Base-by-base conservation (phyloP, 805 yeast genomes). In the Torulaspora microellipsoides region DNA sequence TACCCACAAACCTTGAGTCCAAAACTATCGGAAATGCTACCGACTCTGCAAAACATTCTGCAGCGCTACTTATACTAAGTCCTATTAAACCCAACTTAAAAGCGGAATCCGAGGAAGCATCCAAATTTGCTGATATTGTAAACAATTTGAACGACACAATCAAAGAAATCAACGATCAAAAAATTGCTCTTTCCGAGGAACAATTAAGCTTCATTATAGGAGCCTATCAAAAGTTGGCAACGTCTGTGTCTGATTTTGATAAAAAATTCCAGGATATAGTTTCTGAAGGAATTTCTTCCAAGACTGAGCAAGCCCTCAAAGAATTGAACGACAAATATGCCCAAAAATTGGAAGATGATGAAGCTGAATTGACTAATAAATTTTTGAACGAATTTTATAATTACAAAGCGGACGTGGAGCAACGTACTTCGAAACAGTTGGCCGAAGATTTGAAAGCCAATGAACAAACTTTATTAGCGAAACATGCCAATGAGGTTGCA, bases 401-500 rank as follows among this genome's bases (percentile, higher is more conserved):
- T n/a, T 84, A 81, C 55, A 81, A 84, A 58, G 57, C 70, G 38
- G 75, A 74, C 44, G 71, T 87, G 53, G 82, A 82, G 51, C 61
- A 68, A 36, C 79, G 80, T 53, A 82, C 81, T 60, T 70, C 77
- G 47, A 65, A 69, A 36, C 76, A 80, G 51, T 70, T 91, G 52
- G 60, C 65, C 15, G 66, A 70, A 13, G 96, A 89, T 64, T 71
- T 89, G 42, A 77, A 77, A 51, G 80, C 85, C 30, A 76, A 88
- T 45, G 78, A 77, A 59, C 71, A 78, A 53, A 77, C 81, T 10
- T 72, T 90, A 40, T 66, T 79, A 34, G 73, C 80, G 36, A 85
- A 86, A 50, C 90, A 89, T 14, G 80, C 80, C 46, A 89, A 87
- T 65, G 81, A 81, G 42, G 75, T 87, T 27, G 70, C 80, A 8